A percentile compares a stretch with the other conserved stretches of the same genome.
Conservation (phyloP, 2,329 filamentous ascomycete species). For the Chaetomium olivaceum region DNA sequence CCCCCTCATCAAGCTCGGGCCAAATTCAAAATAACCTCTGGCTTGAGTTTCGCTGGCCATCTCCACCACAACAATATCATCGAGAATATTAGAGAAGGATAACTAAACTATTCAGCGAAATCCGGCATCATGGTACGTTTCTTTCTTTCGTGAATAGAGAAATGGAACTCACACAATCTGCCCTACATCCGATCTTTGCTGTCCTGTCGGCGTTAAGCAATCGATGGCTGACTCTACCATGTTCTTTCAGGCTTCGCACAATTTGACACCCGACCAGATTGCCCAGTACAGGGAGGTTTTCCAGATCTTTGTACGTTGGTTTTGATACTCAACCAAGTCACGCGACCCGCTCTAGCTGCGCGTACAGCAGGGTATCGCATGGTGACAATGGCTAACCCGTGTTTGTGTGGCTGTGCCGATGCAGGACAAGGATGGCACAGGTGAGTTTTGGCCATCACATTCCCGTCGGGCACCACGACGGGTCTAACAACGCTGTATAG, state of each 20-base stretch:
- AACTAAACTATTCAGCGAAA: background rate
- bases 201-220: background rate
- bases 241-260: slow-evolving; percentile 1
- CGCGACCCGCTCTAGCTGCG: slow-evolving; percentile 4
- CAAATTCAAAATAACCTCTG: background rate
- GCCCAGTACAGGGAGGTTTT: slow-evolving; percentile 33
- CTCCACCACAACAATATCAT: background rate
- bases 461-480: background rate
- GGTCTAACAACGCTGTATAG: slow-evolving; percentile 38
- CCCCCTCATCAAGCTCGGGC: slow-evolving; percentile 14
- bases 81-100: background rate
- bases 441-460: slow-evolving; percentile 40
- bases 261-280: slow-evolving; percentile 25
- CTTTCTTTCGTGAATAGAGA: background rate
- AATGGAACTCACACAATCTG: background rate
- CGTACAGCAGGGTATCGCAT: background rate
- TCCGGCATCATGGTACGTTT: background rate
- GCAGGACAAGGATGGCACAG: slow-evolving; percentile 61
- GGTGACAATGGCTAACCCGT: slow-evolving; percentile 1
- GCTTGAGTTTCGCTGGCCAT: background rate
- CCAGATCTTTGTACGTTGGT: slow-evolving; percentile 33
- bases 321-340: background rate
- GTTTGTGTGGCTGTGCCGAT: slow-evolving; percentile 16
- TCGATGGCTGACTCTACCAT: background rate
- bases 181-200: background rate